Base-by-base conservation (phyloP, 306 rosid species). In the Glycine soja region DNA sequence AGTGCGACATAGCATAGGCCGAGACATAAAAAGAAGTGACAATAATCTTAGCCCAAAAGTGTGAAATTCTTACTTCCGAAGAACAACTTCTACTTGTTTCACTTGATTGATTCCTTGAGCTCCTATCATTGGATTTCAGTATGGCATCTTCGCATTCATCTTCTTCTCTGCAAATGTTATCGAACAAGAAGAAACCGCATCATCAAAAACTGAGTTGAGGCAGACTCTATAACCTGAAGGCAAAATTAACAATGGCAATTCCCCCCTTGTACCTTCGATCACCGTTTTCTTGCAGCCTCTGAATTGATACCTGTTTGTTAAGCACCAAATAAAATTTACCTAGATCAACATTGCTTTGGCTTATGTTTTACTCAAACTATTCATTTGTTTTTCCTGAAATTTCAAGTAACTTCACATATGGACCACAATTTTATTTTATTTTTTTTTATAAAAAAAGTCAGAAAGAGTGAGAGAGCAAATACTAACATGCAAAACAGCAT, bases 401-500 rank as follows among this genome's bases (percentile, higher is more conserved):
- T 73, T 80, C 54, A 83, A 81, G 85, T 80, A 72, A 80, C 57
- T 70, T 61, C 8, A 78, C 5, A 34, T 40, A 47, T 34, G 32
- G n/a, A 42, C 72, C 72, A 67, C 51, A 50, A 24, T 0, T 24
- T 24, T 24, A 2, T 24, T 24, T 24, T 24, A n/a, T n/a, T 24
- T 24, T 0, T 24, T 24, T 24, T 24, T 24, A 24, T 24, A 24
- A 42, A 10, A 70, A 7, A 16, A 3, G 65, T 38, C 43, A 9
- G 11, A 59, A 24, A 70, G 53, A 15, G 8, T 18, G 15, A 84
- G 46, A 69, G 56, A 68, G 30, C 30, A 64, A 86, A 43, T 57
- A 88, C 99, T 89, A 84, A 96, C 99, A 87, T 96, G 97, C 84
- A 96, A 87, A 88, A 93, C 85, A 66, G 93, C 92, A 77, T 81